These are phyloP conservation scores for Pythium monospermum DNA, from an alignment of 352 stramenopile species.

Conservation along the genomic window DNA sequence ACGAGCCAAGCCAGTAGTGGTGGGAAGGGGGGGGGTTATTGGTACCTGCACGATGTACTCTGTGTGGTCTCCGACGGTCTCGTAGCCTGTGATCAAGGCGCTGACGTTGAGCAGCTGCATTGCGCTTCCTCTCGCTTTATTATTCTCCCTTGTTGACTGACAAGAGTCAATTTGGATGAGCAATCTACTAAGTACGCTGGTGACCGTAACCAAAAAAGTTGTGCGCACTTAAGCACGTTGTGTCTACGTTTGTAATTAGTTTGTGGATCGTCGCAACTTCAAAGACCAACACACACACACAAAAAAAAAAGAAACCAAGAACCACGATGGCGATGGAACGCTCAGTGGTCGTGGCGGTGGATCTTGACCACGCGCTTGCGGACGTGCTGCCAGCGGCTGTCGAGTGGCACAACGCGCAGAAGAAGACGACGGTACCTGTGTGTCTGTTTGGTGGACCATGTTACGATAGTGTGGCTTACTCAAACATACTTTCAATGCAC, in stretches of 20 bases:
- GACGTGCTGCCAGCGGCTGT: slow-evolving; percentile 37
- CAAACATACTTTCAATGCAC: no score
- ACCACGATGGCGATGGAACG: slow-evolving; percentile 28
- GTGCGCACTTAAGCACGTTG: slow-evolving; percentile 1
- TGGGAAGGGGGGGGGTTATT: no score
- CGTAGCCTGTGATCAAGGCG: slow-evolving; percentile 75
- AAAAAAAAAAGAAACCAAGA: not conserved
- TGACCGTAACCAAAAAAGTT: not conserved
- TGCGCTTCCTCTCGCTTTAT: slow-evolving; percentile 5
- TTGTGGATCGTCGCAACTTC: slow-evolving; percentile 7
- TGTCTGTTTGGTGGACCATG: not conserved
- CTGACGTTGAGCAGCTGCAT: slow-evolving; percentile 73
- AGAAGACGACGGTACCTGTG: slow-evolving; percentile 31
- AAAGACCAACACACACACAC: slow-evolving; percentile 3
- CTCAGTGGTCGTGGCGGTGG: slow-evolving; percentile 39
- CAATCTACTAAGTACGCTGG: slow-evolving; percentile 6
- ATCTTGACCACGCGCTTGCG: slow-evolving; percentile 62
- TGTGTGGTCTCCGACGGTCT: slow-evolving; percentile 82
- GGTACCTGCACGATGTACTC: slow-evolving; percentile 76
- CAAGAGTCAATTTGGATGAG: not conserved
- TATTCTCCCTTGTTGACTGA: not conserved
- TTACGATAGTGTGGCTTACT: no score
- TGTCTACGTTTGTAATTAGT: slow-evolving; percentile 7
- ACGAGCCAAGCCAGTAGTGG: no score
- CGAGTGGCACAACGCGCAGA: slow-evolving; percentile 48